Base-by-base conservation (phyloP, 1,284 basidiomycete genomes). In the Hemileia vastatrix region DNA sequence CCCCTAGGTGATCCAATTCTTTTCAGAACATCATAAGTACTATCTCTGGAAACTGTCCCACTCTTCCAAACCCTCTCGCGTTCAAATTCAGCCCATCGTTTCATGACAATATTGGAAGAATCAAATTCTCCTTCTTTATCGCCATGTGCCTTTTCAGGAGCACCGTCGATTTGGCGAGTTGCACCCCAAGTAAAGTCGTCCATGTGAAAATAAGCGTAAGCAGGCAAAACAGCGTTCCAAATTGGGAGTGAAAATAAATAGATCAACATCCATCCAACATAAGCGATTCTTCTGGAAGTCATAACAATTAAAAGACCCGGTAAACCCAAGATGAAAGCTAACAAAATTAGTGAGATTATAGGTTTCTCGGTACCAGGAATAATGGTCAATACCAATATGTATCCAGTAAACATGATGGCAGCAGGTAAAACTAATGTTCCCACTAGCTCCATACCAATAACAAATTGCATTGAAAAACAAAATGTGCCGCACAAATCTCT, bases 61-160 rank as follows among this genome's bases (percentile, higher is more conserved):
- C 79, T 86, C 82, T 86, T 91, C 88, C 90, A 96, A 67, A 93
- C 82, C 67, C 94, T 81, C 71, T 97, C 95, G 57, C 94, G 82
- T 80, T 98, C 95, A 77, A 95, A 98, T 78, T 98, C 95, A 54
- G 86, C 90, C 94, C 94, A 98, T 54, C 91, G 84, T 81, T 97
- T 98, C 95, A 97, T 97, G 44, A 94, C 87, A 72, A 98, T 98
- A 78, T 94, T 84, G 55, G 84, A 83, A 40, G 92, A 92, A 78
- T 98, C 94, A 72, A 98, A 98, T 74, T 88, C 87, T 76, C 94
- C 95, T 64, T 88, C 87, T 78, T 85, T 86, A 57, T 69, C 71
- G 36, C 67, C 64, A 44, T 75, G 72, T 5, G 55, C 65, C 21
- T 66, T 64, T 11, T 61, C 66, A 8, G 64, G 63, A 15, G 70